These are phyloP conservation scores for Volvariella volvacea DNA, from an alignment of 1,284 basidiomycete species.

Conservation along the genomic window DNA sequence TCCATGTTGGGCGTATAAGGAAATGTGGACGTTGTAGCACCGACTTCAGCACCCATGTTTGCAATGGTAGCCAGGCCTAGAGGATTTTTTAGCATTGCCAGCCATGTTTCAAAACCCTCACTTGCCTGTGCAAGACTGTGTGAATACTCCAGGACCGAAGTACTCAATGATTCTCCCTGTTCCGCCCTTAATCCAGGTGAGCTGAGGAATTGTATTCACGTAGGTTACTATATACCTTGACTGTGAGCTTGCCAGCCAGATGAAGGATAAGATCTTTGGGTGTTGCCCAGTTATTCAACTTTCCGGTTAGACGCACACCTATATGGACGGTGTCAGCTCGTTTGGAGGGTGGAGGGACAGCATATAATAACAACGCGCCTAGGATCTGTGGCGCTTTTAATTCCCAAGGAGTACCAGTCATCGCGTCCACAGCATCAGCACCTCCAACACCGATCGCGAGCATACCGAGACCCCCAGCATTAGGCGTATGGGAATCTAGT, in stretches of 20 bases:
- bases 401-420: constrained; percentile 99
- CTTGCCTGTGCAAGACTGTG: constrained; percentile 88
- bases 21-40: constrained; percentile 97
- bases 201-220: not conserved
- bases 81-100: constrained; percentile 2
- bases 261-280: constrained; percentile 97
- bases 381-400: constrained; percentile 89
- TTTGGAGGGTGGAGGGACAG: not conserved
- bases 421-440: constrained; percentile 97
- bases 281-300: constrained; percentile 89
- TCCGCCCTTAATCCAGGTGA: constrained; percentile 59
- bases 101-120: not conserved
- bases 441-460: constrained; percentile 98
- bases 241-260: constrained; percentile 91
- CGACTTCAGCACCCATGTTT: constrained; percentile 99
- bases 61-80: constrained; percentile 87
- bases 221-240: constrained; percentile 57
- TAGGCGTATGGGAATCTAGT: constrained; percentile 95
- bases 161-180: constrained; percentile 97
- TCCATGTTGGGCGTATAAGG: constrained; percentile 92
- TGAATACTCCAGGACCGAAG: constrained; percentile 89
- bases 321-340: constrained; percentile 3
- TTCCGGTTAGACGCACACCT: constrained; percentile 85
- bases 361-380: constrained; percentile 39
- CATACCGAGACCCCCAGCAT: constrained; percentile 97